phyloP scores from a whole-genome alignment of 176 grass and related monocot genomes.

The Miscanthus lutarioriparius region DNA sequence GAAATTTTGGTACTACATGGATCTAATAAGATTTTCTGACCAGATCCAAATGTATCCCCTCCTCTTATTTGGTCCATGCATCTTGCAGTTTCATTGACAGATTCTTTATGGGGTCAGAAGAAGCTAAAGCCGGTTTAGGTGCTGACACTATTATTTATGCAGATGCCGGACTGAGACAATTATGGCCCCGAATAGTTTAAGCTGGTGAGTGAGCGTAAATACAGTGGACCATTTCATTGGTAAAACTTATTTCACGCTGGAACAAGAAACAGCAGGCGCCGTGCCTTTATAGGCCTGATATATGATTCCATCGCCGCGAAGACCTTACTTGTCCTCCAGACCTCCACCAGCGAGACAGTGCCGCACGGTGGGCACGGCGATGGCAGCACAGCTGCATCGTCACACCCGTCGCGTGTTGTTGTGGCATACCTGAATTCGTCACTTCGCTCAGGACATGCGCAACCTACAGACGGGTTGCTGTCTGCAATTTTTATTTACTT shows the following conservation, averaged over 20 bases:
- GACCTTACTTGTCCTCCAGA: too few species aligned
- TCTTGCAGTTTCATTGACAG: too few species aligned
- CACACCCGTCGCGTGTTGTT: not conserved
- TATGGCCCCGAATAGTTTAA: not conserved
- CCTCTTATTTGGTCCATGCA: too few species aligned
- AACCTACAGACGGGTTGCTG: too few species aligned
- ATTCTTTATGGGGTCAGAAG: too few species aligned
- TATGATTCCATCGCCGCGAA: not conserved
- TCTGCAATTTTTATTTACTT: too few species aligned
- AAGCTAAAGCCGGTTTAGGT: not conserved
- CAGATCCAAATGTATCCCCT: too few species aligned
- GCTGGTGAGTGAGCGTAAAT: not conserved
- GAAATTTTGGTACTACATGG: not conserved
- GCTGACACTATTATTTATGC: not conserved
- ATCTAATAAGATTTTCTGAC: not conserved
- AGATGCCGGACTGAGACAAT: not conserved
- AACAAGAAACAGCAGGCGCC: not conserved
- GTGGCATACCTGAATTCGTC: not conserved
- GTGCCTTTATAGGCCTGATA: too few species aligned
- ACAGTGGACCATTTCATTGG: too few species aligned
- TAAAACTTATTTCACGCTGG: too few species aligned
- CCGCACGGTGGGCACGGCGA: not conserved
- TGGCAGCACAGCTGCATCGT: not conserved
- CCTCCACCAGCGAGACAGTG: too few species aligned
- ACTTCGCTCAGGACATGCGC: not conserved